Evolutionary conservation across 768 basidiomycete genomes (phyloP), one percentile per base, ranked within the genome.

Genomic region (Exidia glandulosa): DNA sequence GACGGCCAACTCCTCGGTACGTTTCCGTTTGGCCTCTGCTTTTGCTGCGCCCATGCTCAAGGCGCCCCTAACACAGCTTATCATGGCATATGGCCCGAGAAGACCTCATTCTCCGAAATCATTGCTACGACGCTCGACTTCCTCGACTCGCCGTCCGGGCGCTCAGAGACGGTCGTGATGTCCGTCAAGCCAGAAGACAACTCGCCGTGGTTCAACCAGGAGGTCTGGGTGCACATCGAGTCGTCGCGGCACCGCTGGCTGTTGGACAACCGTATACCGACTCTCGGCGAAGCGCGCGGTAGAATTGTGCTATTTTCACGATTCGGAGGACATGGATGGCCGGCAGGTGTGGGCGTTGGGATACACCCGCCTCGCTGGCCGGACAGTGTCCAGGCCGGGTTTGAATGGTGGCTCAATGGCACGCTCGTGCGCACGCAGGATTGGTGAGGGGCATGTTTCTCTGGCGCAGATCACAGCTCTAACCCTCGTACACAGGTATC

Each of bases 311-410:
- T 97, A 76, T 83, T 95, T 67, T 91, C 88, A 63, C 82, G 94
- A 23, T 96, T 96, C 66, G 88, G 89, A 0, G 82, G 79, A 1
- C 76, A 85, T 63, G 85, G 79, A 0, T 93, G 90, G 91, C 79
- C 85, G 63, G 76, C 77, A 25, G 85, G 81, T 2, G 64, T 80
- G 9, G 88, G 85, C 2, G 73, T 93, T 62, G 94, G 94, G 1
- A 88, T 97, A n/a, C 89, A 92, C 65, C 92, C 94, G 4, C 81
- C 80, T 1, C 75, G 72, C 1, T 97, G 94, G 94, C 92, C 91
- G 0, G 86, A 96, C 72, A 90, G 83, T 64, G 74, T 71, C 33
- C 83, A 80, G 65, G 72, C 77, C 1, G 89, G 85, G 0, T 97
- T 96, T 68, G 74, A 80, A 48, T 94, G 92, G 91, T 77, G 82